phyloP scores from a whole-genome alignment of 306 rosid genomes.

The Crataegus laevigata region DNA sequence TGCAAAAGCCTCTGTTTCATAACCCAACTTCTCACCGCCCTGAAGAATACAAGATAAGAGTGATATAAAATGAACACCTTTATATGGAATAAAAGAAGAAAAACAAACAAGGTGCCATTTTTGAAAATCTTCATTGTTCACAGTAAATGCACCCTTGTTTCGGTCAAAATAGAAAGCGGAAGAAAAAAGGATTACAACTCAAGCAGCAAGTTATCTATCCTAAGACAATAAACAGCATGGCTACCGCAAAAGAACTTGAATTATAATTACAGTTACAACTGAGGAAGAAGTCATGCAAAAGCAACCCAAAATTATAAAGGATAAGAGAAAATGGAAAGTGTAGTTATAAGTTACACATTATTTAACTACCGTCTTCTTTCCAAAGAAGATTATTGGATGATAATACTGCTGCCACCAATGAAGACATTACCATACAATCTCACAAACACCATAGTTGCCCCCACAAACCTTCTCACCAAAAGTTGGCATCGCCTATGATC shows the following conservation, averaged over 20 bases:
- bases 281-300: not conserved
- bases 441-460: not conserved
- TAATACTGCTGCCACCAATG: not conserved
- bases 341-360: not conserved
- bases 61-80: conserved; percentile 10
- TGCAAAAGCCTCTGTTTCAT: conserved; percentile 93
- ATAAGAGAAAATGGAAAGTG: not conserved
- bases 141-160: not conserved
- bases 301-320: not conserved
- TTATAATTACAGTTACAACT: not conserved
- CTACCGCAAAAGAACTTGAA: not conserved
- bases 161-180: not conserved
- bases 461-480: not conserved
- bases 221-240: not conserved
- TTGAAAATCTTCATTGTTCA: conserved; percentile 1
- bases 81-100: not conserved
- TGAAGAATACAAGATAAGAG: conserved; percentile 38
- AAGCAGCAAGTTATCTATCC: not conserved
- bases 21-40: conserved; percentile 97
- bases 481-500: not conserved
- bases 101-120: not conserved
- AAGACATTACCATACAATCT: not conserved
- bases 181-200: not conserved
- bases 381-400: not conserved
- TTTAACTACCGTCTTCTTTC: not conserved